Evolutionary conservation across 441 rosid species (phyloP).

Genomic region (Corymbia citriodora): DNA sequence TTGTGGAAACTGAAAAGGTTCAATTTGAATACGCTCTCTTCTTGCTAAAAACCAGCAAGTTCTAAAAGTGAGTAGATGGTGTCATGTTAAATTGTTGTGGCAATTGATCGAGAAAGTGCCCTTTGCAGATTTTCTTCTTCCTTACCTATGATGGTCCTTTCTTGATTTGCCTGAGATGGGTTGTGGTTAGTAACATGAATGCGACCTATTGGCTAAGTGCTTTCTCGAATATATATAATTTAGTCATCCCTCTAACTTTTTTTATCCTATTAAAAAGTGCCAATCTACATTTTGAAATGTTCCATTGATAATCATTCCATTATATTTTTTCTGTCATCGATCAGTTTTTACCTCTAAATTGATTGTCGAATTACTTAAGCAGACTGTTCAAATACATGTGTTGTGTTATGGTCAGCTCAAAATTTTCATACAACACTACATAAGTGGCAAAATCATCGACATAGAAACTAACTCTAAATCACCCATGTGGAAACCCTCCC

Average conservation of each 20-base stretch:
- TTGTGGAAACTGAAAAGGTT: neutral
- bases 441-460: neutral
- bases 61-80: neutral
- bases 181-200: neutral
- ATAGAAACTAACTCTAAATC: neutral
- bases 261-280: neutral
- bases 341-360: neutral
- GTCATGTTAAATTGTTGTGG: neutral
- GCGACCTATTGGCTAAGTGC: neutral
- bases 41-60: neutral
- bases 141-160: neutral
- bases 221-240: neutral
- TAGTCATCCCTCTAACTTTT: neutral
- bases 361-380: rapidly evolving
- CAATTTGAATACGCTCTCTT: neutral
- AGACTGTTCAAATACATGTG: neutral
- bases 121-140: neutral
- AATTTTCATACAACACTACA: neutral
- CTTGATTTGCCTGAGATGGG: neutral
- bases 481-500: neutral
- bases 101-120: neutral
- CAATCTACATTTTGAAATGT: neutral
- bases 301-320: neutral
- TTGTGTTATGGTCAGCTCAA: neutral
- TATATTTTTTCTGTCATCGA: neutral